phyloP scores from a whole-genome alignment of 2,329 filamentous ascomycete species.

The Colletotrichum siamense region DNA sequence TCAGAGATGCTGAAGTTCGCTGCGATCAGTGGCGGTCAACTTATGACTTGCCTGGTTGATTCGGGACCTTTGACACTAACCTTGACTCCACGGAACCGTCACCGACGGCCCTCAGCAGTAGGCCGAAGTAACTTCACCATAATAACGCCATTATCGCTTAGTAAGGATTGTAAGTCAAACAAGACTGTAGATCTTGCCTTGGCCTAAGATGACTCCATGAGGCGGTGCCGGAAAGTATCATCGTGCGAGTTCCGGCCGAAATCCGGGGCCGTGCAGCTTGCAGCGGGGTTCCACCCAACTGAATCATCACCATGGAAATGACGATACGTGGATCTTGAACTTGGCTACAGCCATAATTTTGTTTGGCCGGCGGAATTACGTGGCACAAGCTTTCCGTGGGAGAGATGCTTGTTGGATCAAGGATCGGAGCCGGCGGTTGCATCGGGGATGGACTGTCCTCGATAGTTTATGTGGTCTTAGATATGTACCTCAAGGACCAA shows the following conservation, averaged over 20 bases:
- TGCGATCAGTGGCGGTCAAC: background rate
- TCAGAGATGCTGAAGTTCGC: accelerated
- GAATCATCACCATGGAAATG: background rate
- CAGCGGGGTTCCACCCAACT: background rate
- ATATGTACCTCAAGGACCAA: background rate
- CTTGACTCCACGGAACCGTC: background rate
- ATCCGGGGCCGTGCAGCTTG: background rate
- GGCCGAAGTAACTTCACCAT: background rate
- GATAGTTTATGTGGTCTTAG: background rate
- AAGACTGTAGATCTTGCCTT: background rate
- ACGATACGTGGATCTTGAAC: background rate
- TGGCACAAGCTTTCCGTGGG: background rate
- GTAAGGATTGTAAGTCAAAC: background rate
- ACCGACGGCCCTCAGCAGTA: background rate
- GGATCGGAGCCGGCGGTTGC: background rate
- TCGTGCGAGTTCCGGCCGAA: background rate
- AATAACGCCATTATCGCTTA: background rate
- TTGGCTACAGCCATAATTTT: background rate
- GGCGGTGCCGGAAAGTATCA: background rate
- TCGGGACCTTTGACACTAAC: background rate
- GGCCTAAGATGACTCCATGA: background rate
- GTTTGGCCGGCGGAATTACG: background rate
- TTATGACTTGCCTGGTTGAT: background rate
- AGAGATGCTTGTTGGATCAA: background rate
- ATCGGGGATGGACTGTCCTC: background rate